Base-by-base conservation (phyloP, 139 green algal species). In the Deuterostichococcus epilithicus region DNA sequence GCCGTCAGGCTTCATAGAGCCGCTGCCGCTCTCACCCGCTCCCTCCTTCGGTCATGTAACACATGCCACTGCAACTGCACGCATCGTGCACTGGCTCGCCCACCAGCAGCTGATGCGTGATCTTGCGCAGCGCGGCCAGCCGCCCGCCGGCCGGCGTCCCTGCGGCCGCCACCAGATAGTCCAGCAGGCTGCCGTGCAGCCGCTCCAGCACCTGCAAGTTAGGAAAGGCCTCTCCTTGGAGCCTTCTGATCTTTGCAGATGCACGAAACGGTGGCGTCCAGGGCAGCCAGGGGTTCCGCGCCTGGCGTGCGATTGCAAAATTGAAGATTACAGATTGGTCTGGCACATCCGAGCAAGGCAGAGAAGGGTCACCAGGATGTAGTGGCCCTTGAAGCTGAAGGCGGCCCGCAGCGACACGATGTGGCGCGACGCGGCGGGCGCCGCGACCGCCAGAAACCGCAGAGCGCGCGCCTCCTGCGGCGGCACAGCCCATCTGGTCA, bases 191-290 rank as follows among this genome's bases (percentile, higher is more conserved):
- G 75, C 60, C 76, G 33, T 77, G 72, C 15, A 86, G 76, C 15
- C 82, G 80, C 76, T 90, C 86, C 66, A 87, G 77, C 5, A 82
- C 82, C n/a, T n/a, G n/a, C n/a, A n/a, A n/a, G n/a, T n/a, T n/a
- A n/a, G n/a, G n/a, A n/a, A n/a, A n/a, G n/a, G n/a, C n/a, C n/a
- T n/a, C n/a, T n/a, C n/a, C n/a, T n/a, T n/a, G n/a, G n/a, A n/a
- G n/a, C n/a, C n/a, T n/a, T n/a, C n/a, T n/a, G n/a, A n/a, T n/a
- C 67, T 59, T 59, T 67, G 68, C 67, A 13, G 72, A 77, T 39
- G 74, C 69, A n/a, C n/a, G n/a, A n/a, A n/a, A n/a, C n/a, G n/a
- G n/a, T n/a, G n/a, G n/a, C n/a, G n/a, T n/a, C n/a, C n/a, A n/a
- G n/a, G n/a, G n/a, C n/a, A n/a, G n/a, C n/a, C n/a, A n/a, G n/a